phyloP scores from a whole-genome alignment of 108 stramenopile species.

The Mediolabrus comicus region DNA sequence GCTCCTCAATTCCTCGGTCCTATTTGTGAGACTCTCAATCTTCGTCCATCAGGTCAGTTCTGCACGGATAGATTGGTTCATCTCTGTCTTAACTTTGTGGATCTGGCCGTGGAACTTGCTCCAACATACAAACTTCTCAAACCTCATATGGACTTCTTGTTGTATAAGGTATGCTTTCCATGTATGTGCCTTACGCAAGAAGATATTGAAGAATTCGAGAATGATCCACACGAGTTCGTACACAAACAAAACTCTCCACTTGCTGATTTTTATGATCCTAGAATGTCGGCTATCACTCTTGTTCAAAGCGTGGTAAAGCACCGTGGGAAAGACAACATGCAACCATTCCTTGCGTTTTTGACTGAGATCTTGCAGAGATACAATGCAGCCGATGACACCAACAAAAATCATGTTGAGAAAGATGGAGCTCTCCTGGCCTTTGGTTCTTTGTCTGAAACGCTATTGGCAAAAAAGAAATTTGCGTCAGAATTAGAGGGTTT shows the following conservation, averaged over 20 bases:
- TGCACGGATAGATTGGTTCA: conserved; percentile 95
- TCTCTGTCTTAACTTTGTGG: conserved; percentile 91
- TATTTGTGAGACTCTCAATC: conserved; percentile 88
- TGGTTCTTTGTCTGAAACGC: conserved; percentile 80
- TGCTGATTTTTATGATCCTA: conserved; percentile 94
- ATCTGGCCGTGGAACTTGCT: conserved; percentile 88
- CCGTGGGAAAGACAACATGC: conserved; percentile 89
- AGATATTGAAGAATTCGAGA: conserved; percentile 92
- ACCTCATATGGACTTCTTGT: conserved; percentile 96
- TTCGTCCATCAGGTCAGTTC: conserved; percentile 86
- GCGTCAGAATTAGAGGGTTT: conserved; percentile 79
- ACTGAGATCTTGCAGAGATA: conserved; percentile 84
- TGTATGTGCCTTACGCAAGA: conserved; percentile 86
- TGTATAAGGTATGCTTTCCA: conserved; percentile 96
- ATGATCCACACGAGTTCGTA: conserved; percentile 96
- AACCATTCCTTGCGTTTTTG: conserved; percentile 77
- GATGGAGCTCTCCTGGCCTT: conserved; percentile 91
- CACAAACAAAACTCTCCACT: conserved; percentile 92
- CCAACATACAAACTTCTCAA: conserved; percentile 96
- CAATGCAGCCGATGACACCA: conserved; percentile 61
- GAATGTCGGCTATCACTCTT: conserved; percentile 91
- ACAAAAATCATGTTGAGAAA: conserved; percentile 87
- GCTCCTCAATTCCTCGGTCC: conserved; percentile 86
- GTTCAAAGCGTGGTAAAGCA: conserved; percentile 91
- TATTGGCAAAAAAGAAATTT: conserved; percentile 84